A percentile compares a stretch with the other conserved stretches of the same genome.
phyloP scores from a whole-genome alignment of 2,329 filamentous ascomycete species.

The Fonsecaea pedrosoi region DNA sequence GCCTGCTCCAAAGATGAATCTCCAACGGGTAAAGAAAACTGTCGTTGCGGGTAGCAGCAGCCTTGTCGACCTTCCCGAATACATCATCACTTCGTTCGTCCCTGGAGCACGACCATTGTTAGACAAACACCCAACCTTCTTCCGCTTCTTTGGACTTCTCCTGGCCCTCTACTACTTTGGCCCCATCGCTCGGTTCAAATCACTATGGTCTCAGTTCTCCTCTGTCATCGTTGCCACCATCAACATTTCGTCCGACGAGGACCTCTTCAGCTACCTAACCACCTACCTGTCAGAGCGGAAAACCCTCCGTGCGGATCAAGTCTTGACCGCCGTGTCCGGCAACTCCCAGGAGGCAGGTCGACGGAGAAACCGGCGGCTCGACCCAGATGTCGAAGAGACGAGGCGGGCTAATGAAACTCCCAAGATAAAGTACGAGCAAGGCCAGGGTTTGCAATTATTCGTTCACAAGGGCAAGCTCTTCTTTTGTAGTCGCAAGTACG shows the following conservation, averaged over 20 bases:
- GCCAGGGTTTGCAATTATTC: conserved; percentile 39
- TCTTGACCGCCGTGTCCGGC: conserved; percentile 38
- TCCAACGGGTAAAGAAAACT: conserved; percentile 29
- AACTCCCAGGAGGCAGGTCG: conserved; percentile 29
- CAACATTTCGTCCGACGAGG: conserved; percentile 38
- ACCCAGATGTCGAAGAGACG: conserved; percentile 37
- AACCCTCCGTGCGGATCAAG: conserved; percentile 37
- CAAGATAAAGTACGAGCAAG: conserved; percentile 41
- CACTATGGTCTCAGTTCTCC: conserved; percentile 37
- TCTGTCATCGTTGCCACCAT: conserved; percentile 37
- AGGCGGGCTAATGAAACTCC: conserved; percentile 31
- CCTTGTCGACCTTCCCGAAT: conserved; percentile 36
- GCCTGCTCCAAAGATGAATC: conserved; percentile 23
- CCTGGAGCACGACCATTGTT: conserved; percentile 37
- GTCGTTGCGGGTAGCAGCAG: conserved; percentile 25
- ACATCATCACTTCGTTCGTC: conserved; percentile 38
- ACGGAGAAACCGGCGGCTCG: conserved; percentile 32
- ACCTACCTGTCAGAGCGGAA: conserved; percentile 34
- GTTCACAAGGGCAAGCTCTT: conserved; percentile 36
- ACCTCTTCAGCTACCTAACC: conserved; percentile 39
- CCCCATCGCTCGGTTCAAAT: conserved; percentile 35
- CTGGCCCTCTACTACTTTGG: conserved; percentile 40
- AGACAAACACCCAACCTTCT: conserved; percentile 36
- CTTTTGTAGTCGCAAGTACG: conserved; percentile 31
- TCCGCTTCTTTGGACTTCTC: conserved; percentile 38